Conservation (phyloP, 768 basidiomycete genomes). For the Epithele typhae region DNA sequence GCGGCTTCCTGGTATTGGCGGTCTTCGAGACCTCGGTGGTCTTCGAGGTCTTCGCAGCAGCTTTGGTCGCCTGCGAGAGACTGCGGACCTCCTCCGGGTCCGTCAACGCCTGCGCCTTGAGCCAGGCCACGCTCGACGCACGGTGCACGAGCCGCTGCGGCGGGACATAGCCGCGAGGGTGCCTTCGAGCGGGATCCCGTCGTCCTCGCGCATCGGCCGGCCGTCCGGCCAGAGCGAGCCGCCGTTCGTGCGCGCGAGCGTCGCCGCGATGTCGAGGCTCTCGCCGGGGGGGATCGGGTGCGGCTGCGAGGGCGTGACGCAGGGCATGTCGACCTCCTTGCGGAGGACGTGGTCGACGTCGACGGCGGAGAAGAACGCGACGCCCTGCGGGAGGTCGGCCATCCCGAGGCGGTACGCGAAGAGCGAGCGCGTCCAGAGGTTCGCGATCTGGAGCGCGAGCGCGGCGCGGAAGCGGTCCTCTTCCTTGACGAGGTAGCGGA, state of each 20-base stretch:
- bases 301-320: conserved; percentile 91
- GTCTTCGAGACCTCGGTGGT: too few relatives aligned
- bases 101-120: conserved; percentile 72
- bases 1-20: too few relatives aligned
- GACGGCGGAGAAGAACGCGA: conserved; percentile 96
- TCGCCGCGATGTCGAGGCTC: conserved; percentile 63
- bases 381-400: conserved; percentile 92
- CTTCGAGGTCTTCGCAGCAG: too few relatives aligned
- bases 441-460: conserved; percentile 90
- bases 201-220: conserved; percentile 42
- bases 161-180: conserved; percentile 45
- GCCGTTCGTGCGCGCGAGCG: conserved; percentile 64
- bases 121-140: conserved; percentile 56
- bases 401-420: conserved; percentile 94
- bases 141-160: conserved; percentile 67
- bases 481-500: conserved; percentile 89
- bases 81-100: conserved; percentile 70
- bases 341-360: conserved; percentile 88
- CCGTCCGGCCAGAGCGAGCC: conserved; percentile 65
- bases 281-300: conserved; percentile 82
- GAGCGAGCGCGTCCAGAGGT: conserved; percentile 89
- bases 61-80: conserved; percentile 46
- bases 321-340: conserved; percentile 96
- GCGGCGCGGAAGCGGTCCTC: conserved; percentile 88
- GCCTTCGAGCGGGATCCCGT: conserved; percentile 25